These are phyloP conservation scores for Rhododendron griersonianum DNA, from an alignment of 148 eudicot species.

Conservation along the genomic window DNA sequence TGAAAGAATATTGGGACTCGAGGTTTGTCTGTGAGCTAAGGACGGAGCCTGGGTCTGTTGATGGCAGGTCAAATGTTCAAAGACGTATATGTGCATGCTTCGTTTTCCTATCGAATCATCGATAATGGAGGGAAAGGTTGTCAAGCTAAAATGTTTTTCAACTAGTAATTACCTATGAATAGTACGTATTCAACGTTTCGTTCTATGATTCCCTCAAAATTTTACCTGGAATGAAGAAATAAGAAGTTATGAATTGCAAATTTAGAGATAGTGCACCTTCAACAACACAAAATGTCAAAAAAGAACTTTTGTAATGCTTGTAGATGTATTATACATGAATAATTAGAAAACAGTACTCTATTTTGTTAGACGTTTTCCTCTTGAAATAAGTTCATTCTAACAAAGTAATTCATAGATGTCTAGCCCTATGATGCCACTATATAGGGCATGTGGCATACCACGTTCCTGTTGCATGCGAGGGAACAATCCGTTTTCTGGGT, in stretches of 20 bases:
- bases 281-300: not conserved
- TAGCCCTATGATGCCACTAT: not conserved
- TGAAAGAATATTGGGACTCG: not conserved
- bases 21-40: not conserved
- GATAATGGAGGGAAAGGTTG: not conserved
- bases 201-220: not conserved
- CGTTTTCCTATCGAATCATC: not conserved
- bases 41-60: not conserved
- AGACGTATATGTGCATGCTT: not conserved
- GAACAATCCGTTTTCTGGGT: not conserved
- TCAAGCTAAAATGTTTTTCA: not conserved
- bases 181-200: not conserved
- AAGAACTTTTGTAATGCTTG: not conserved
- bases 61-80: not conserved
- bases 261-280: not conserved
- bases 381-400: not conserved
- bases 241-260: not conserved
- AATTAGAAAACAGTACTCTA: not conserved
- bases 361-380: not conserved
- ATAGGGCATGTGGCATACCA: not conserved
- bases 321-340: not conserved
- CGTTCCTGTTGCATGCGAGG: not conserved
- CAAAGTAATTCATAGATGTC: not conserved
- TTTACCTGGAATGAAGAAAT: not conserved
- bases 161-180: not conserved